Evolutionary conservation across 108 stramenopile species (phyloP).

Genomic region (Epithemia pelagica): DNA sequence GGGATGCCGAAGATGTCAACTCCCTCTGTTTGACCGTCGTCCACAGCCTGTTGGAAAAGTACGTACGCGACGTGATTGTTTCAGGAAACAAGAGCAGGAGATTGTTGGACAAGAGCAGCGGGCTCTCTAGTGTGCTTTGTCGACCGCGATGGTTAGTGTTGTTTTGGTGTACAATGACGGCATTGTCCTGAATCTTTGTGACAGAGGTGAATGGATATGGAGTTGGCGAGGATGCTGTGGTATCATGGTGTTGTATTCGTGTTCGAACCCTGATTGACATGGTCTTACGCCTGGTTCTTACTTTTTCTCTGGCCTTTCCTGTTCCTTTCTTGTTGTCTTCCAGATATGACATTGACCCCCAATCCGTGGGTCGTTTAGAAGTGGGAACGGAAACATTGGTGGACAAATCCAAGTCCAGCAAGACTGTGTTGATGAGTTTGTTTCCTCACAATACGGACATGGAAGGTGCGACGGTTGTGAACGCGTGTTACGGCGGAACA

Average conservation of each 20-base stretch:
- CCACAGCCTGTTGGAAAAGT: constrained; percentile 87
- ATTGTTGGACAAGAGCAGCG: background rate
- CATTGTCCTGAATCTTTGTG: background rate
- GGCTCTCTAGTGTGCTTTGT: background rate
- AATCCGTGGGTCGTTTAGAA: constrained; percentile 78
- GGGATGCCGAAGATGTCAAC: constrained; percentile 94
- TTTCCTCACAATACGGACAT: constrained; percentile 88
- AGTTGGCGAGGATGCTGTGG: too few relatives aligned
- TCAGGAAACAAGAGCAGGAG: too few relatives aligned
- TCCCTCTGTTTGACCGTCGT: constrained; percentile 90
- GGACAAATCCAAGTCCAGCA: constrained; percentile 95
- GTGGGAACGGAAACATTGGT: constrained; percentile 96
- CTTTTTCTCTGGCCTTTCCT: too few relatives aligned
- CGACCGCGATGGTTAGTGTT: background rate
- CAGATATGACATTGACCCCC: constrained; percentile 79
- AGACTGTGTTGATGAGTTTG: constrained; percentile 92
- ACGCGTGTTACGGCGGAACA: constrained; percentile 99
- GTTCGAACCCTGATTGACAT: too few relatives aligned
- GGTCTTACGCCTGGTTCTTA: too few relatives aligned
- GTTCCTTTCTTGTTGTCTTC: too few relatives aligned
- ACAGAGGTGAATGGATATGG: too few relatives aligned
- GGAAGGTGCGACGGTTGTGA: constrained; percentile 92
- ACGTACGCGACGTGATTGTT: constrained; percentile 16
- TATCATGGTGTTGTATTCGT: too few relatives aligned
- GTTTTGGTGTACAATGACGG: background rate